Percentiles rank a stretch among this genome's conserved stretches.
These are phyloP conservation scores for Corchorus capsularis DNA, from an alignment of 345 rosid genomes.

Conservation along the genomic window DNA sequence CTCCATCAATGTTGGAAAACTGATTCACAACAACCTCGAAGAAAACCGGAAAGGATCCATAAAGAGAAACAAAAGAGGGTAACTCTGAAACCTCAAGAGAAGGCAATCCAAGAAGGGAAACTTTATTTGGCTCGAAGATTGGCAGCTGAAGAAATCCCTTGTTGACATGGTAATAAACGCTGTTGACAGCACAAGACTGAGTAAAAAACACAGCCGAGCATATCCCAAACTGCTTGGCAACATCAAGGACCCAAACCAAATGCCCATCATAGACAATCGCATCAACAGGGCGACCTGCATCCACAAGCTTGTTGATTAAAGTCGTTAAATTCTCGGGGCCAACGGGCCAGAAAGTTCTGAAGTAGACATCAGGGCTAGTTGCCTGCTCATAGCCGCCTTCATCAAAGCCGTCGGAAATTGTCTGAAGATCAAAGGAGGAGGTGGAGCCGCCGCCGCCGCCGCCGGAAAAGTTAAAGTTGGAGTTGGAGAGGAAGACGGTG, in stretches of 20 bases:
- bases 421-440: conserved; percentile 6
- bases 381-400: conserved; percentile 6
- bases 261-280: conserved; percentile 28
- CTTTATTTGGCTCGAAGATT: neutral
- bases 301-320: conserved; percentile 19
- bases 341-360: conserved; percentile 6
- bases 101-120: conserved; percentile 37
- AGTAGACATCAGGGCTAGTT: neutral
- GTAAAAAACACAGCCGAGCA: conserved; percentile 31
- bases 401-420: conserved; percentile 38
- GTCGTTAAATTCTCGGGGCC: conserved; percentile 21
- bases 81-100: conserved; percentile 22
- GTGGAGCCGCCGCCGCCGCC: too few species aligned
- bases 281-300: conserved; percentile 18
- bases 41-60: conserved; percentile 22
- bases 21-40: conserved; percentile 21
- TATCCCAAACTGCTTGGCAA: conserved; percentile 33
- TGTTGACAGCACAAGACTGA: conserved; percentile 41
- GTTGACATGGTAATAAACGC: conserved; percentile 32
- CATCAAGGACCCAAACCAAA: conserved; percentile 38
- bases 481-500: conserved; percentile 25
- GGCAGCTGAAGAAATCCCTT: conserved; percentile 30
- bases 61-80: conserved; percentile 27
- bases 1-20: conserved; percentile 32
- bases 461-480: conserved; percentile 14